Percentiles rank a stretch among this genome's conserved stretches.
These are phyloP conservation scores for Peronospora destructor DNA, from an alignment of 352 stramenopile genomes.

Conservation along the genomic window DNA sequence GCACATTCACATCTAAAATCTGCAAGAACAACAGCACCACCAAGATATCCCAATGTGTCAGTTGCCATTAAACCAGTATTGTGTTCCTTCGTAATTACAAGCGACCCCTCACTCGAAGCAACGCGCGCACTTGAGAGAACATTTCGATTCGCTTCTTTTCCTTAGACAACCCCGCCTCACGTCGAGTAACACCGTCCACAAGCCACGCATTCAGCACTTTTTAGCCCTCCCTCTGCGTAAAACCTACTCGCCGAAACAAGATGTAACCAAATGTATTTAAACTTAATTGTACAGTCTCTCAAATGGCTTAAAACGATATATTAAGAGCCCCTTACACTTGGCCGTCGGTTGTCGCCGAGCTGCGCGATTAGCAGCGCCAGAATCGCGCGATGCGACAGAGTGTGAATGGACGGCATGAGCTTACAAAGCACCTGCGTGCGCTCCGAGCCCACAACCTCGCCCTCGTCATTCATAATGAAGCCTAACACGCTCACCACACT, in stretches of 20 bases:
- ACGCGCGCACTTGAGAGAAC: constrained; percentile 68
- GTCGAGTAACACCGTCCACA: constrained; percentile 32
- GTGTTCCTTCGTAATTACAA: not conserved
- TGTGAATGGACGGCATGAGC: constrained; percentile 82
- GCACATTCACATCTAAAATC: constrained; percentile 68
- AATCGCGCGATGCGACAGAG: constrained; percentile 65
- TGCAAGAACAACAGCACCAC: constrained; percentile 13
- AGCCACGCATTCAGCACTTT: constrained; percentile 73
- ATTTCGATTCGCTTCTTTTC: constrained; percentile 67
- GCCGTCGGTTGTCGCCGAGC: constrained; percentile 60
- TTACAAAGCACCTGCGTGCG: constrained; percentile 74
- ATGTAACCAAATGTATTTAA: not conserved
- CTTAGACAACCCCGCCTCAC: constrained; percentile 35
- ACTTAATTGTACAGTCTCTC: not conserved
- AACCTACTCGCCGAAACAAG: constrained; percentile 33
- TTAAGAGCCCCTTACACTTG: constrained; percentile 36
- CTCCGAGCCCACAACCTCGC: constrained; percentile 61
- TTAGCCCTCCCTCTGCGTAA: constrained; percentile 62
- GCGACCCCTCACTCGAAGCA: constrained; percentile 41
- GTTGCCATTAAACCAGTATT: not conserved
- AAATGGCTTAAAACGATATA: not conserved
- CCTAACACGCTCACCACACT: constrained; percentile 74
- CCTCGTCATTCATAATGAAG: constrained; percentile 79
- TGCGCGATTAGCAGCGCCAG: constrained; percentile 64
- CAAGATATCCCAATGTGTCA: constrained; percentile 3